phyloP scores from a whole-genome alignment of 352 stramenopile genomes.

The Lagenidium sp. region DNA sequence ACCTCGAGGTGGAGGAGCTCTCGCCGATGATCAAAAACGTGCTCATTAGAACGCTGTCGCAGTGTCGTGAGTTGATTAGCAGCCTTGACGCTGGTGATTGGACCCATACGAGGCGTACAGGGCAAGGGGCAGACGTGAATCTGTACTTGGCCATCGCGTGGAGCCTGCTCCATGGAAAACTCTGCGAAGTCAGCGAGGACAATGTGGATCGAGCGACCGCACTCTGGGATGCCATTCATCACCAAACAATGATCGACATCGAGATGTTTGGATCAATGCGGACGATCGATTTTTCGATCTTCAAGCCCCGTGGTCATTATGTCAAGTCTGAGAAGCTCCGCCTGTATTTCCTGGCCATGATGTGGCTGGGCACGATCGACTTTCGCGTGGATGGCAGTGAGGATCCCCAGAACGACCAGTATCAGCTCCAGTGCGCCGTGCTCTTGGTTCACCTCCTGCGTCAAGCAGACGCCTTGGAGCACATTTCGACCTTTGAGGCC shows the following conservation, averaged over 20 bases:
- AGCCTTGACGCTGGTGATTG: background rate
- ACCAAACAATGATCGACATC: background rate
- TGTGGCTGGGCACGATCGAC: conserved; percentile 15
- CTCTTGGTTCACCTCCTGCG: conserved; percentile 11
- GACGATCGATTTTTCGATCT: conserved; percentile 16
- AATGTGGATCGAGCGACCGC: background rate
- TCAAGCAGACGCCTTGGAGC: background rate
- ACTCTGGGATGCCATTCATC: too few species aligned
- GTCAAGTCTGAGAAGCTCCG: conserved; percentile 5
- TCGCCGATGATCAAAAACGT: background rate
- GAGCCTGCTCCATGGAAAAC: background rate
- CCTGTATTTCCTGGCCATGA: conserved; percentile 14
- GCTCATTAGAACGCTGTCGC: too few species aligned
- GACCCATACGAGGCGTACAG: background rate
- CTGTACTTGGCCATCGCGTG: conserved; percentile 1
- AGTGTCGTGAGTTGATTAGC: background rate
- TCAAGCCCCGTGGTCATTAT: conserved; percentile 22
- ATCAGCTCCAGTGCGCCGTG: conserved; percentile 15
- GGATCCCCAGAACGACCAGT: background rate
- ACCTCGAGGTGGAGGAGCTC: conserved; percentile 9
- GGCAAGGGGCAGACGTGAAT: background rate
- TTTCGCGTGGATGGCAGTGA: conserved; percentile 17
- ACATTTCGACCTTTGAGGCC: conserved; percentile 1
- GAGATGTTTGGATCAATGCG: conserved; percentile 7
- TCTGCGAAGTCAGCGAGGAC: background rate